Percentiles rank a stretch among this genome's conserved stretches.
Evolutionary conservation across 2,329 filamentous ascomycete species (phyloP).

Genomic region (Exophiala spinifera): DNA sequence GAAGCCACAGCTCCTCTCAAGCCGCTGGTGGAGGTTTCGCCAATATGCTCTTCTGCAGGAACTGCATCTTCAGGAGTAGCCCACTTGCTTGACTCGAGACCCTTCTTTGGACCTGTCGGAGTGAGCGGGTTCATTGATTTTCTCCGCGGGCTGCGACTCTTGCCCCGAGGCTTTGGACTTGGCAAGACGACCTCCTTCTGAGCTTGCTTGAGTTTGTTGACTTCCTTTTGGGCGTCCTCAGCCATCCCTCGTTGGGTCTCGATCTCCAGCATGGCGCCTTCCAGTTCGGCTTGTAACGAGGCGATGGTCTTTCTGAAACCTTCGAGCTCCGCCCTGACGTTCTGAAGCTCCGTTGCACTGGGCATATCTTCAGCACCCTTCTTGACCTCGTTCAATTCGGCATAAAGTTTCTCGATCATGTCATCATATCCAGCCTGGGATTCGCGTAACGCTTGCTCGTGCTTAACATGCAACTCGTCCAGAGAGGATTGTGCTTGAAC

Average conservation of each 20-base stretch:
- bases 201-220: conserved; percentile 12
- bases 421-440: conserved; percentile 21
- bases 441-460: conserved; percentile 16
- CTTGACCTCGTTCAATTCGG: conserved; percentile 31
- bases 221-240: conserved; percentile 16
- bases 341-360: conserved; percentile 9
- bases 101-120: conserved; percentile 26
- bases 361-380: conserved; percentile 35
- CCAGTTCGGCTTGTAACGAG: conserved; percentile 31
- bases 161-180: conserved; percentile 17
- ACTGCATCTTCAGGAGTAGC: conserved; percentile 30
- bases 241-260: conserved; percentile 19
- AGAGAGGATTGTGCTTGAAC: conserved; percentile 13
- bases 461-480: conserved; percentile 11
- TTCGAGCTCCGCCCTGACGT: conserved; percentile 14
- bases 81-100: conserved; percentile 42
- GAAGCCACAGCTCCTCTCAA: conserved; percentile 34
- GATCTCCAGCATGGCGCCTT: conserved; percentile 28
- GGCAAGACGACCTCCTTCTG: conserved; percentile 10
- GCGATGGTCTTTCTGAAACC: conserved; percentile 27
- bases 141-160: conserved; percentile 23
- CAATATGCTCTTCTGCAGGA: neutral
- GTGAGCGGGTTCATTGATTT: conserved; percentile 21
- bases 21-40: conserved; percentile 8
- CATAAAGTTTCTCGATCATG: conserved; percentile 16